Percentiles rank a stretch among this genome's conserved stretches.
These are phyloP conservation scores for Eragrostis tef DNA, from an alignment of 202 grass and related monocot species.

Conservation along the genomic window DNA sequence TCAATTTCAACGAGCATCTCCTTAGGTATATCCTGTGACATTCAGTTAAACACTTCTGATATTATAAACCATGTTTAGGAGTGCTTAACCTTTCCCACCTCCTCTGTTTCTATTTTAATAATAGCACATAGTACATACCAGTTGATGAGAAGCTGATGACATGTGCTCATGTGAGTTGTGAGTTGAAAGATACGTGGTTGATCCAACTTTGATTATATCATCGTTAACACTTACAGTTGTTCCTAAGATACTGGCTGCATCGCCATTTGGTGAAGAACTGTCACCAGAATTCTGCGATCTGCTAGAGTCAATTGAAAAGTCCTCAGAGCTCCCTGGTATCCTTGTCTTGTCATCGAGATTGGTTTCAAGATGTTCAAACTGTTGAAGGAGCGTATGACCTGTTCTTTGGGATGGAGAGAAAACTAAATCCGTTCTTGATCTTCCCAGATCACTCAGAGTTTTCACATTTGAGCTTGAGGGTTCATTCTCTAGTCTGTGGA, in stretches of 20 bases:
- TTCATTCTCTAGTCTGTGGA: conserved; percentile 29
- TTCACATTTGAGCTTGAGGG: conserved; percentile 36
- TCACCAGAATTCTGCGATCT: conserved; percentile 34
- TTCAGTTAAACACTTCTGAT: not conserved
- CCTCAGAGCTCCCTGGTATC: not conserved
- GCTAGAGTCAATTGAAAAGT: conserved; percentile 46
- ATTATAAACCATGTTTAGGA: not conserved
- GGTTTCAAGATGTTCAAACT: not conserved
- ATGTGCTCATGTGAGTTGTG: not conserved
- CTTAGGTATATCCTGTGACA: conserved; percentile 64
- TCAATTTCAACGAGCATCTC: conserved; percentile 57
- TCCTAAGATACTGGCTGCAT: conserved; percentile 21
- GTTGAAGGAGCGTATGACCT: not conserved
- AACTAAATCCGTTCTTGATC: conserved; percentile 30
- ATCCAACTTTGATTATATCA: conserved; percentile 4
- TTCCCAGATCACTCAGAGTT: conserved; percentile 22
- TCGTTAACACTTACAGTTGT: not conserved
- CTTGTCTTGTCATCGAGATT: not conserved
- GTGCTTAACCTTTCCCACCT: not conserved
- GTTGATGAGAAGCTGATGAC: conserved; percentile 38
- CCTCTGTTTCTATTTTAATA: conserved; percentile 16
- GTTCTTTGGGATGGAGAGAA: conserved; percentile 1
- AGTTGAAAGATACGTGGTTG: not conserved
- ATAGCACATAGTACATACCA: conserved; percentile 26
- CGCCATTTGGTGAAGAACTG: conserved; percentile 33